Evolutionary conservation across 371 early-diverging fungal genomes (phyloP), one percentile per base, ranked within the genome.

Genomic region (Apophysomyces variabilis): DNA sequence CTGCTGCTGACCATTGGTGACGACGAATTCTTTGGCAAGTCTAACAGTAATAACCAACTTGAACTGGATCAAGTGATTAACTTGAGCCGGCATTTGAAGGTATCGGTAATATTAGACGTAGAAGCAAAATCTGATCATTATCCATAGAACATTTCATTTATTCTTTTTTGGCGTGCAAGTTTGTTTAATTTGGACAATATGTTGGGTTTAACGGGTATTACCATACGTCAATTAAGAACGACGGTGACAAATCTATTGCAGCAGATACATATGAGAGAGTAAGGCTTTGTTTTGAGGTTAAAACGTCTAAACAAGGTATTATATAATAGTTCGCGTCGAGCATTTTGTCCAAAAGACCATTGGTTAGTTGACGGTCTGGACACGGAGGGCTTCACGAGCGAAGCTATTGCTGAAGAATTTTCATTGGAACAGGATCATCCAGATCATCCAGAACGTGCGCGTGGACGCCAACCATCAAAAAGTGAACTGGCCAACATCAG

Each of bases 261-360:
- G 58, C 95, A 93, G 64, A 80, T 95, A 41, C 92, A 94, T 75
- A 86, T 88, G 39, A 80, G 95, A 80, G 93, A 95, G 91, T 92
- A 83, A 71, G 86, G 32, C 32, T 26, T 26, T 26, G 32, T 26
- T 26, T 26, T 26, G 32, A 3, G 32, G 32, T 26, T 26, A 3
- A 3, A 26, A 3, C 32, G 32, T 1, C 32, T 26, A 26, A 26
- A 26, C 32, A 26, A 26, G 32, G 3, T 3, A 26, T 26, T 26
- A 26, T 3, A 26, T 26, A 26, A 26, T 61, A 89, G 89, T 54
- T 86, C 92, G 13, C 84, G 95, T 1, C 85, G 88, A 12, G 66
- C 69, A 36, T 94, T 93, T 69, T 89, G 89, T 38, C 85, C 89
- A 7, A 61, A 74, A 35, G 86, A 84, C 61, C 91, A 92, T 70